phyloP scores from a whole-genome alignment of 208 protist species.

The Ichthyophonus hoferi region DNA sequence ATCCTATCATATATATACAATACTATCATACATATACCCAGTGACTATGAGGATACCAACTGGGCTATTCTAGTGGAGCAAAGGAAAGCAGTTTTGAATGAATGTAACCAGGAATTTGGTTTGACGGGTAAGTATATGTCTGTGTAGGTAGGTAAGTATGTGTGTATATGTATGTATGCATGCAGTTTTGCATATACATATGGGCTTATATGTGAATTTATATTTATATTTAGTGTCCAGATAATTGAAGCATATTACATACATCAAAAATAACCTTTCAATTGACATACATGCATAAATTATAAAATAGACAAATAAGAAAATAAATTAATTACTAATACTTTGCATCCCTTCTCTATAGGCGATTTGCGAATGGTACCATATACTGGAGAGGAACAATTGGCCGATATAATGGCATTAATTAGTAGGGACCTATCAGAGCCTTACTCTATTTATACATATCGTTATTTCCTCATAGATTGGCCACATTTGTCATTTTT shows the following conservation, averaged over 20 bases:
- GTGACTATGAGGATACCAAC: no score
- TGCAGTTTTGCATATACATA: neutral
- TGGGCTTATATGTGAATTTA: neutral
- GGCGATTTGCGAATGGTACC: neutral
- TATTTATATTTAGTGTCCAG: neutral
- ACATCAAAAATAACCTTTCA: no score
- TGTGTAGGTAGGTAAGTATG: neutral
- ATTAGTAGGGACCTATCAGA: slow-evolving; percentile 82
- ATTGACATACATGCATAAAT: no score
- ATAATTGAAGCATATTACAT: no score
- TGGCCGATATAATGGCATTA: neutral
- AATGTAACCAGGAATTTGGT: neutral
- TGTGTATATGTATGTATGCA: neutral
- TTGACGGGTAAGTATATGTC: neutral
- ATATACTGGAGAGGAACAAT: slow-evolving; percentile 6
- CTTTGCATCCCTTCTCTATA: neutral
- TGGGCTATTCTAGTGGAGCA: no score
- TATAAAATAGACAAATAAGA: no score
- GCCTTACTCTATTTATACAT: slow-evolving; percentile 97
- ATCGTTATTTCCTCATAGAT: slow-evolving; percentile 93
- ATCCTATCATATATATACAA: no score
- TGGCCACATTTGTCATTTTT: slow-evolving; percentile 75
- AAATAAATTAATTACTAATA: no score
- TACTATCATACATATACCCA: no score
- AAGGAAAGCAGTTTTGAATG: neutral